Evolutionary conservation across 2,329 filamentous ascomycete species (phyloP), one percentile per base, ranked within the genome.

Genomic region (Xylariaceae sp.): DNA sequence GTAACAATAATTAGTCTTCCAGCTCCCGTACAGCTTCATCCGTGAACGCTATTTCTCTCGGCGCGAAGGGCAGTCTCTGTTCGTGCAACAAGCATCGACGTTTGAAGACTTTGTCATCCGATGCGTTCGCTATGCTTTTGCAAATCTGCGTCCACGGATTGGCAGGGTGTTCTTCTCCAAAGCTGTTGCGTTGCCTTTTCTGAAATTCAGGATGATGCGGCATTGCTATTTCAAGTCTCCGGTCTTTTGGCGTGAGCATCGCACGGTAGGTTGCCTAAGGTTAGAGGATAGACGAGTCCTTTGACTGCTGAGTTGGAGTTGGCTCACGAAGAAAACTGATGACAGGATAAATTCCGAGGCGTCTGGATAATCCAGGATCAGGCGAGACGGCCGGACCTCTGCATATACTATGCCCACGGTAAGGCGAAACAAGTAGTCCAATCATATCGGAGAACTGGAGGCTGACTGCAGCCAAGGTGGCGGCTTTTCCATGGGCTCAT

Each of bases 381-480:
- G 12, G 66, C 70, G 27, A 63, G 69, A 34, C 68, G 74, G 38
- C 82, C 85, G 0, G 86, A 92, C 56, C 67, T 92, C 39, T 79
- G 88, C n/a, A 62, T 94, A 2, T 90, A 88, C 58, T 92, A 92
- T 57, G 76, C 77, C 28, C 87, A 94, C 57, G 87, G 83, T 82
- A 64, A 50, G 69, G 49, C 30, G 28, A 27, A 14, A 9, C 11
- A 9, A 28, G 4, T 24, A 12, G 9, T 3, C 18, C 21, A 28
- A 46, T 31, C 6, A 19, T n/a, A 34, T 24, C 11, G 21, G 21
- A 11, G 11, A 6, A 11, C 21, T 24, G 6, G 21, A 31, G 28
- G 31, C 48, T 59, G 43, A 56, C 45, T 46, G 35, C 21, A 9
- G 26, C 29, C 27, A 31, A 84, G 80, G 84, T 12, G 88, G 88